Base-by-base conservation (phyloP, 768 basidiomycete species). In the Boletus eberwhitei region DNA sequence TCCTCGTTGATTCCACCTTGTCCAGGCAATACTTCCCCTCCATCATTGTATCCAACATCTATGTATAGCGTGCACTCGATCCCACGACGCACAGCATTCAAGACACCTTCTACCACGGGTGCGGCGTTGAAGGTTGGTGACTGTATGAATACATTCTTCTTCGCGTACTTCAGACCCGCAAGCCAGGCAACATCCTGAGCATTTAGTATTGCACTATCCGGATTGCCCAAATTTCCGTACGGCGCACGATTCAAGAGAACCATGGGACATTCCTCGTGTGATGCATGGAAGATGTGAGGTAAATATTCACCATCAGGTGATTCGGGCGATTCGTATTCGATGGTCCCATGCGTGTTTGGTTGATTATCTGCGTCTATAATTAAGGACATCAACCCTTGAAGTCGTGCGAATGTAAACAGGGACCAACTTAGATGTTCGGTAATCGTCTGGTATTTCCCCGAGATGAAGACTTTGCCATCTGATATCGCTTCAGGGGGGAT, bases 1-100 rank as follows among this genome's bases (percentile, higher is more conserved):
- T 85, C 77, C 57, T 86, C 84, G 65, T 89, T 89, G 35, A 81
- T 88, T 2, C 87, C 87, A 11, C 87, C 87, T 66, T 86, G 85
- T 60, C 79, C 79, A 1, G 85, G 85, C 36, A 86, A 73, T 38
- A 78, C 78, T 65, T 86, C 85, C 48, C 82, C 82, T 71, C 71
- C 79, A 59, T 86, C 79, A 54, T 77, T 78, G 62, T 75, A 77
- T 22, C 73, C 84, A 19, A 87, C 73, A 62, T 82, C 81, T 40
- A 88, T 73, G 61, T 83, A 84, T 17, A 87, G 73, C 12, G 76
- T 78, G 35, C 85, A 83, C 41, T 80, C 74, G 5, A 89, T 76
- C 6, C 83, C 86, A 29, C 83, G 73, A 19, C 81, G 71, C 64
- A 83, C 84, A 2, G 87, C 83, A 52, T 79, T 78, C 60, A 87